Base-by-base conservation (phyloP, 495 filamentous ascomycete species). In the Elasticomyces elasticus region DNA sequence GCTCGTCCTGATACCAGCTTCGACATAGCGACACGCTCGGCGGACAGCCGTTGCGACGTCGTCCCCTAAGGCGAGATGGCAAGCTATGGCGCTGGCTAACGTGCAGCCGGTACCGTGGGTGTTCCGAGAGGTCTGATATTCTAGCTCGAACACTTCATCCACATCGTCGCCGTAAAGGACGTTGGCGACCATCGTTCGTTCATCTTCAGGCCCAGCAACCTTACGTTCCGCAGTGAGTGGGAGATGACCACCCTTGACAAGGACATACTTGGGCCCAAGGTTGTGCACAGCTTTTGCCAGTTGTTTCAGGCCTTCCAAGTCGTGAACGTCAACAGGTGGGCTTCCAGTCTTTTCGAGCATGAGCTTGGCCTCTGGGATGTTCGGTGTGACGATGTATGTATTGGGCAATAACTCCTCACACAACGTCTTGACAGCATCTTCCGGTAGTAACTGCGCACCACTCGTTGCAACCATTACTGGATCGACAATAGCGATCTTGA, bases 71-170 rank as follows among this genome's bases (percentile, higher is more conserved):
- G 87, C 84, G 17, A 97, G 71, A 59, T 94, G 90, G 17, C 82
- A 88, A 11, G 91, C 87, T 65, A 97, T 94, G 9, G 91, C 88
- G 43, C 84, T 95, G 49, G 92, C 92, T 50, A 98, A 78, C 13
- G 89, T 92, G 63, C 92, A 98, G 19, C 92, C 92, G 6, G 92
- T 98, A 2, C 92, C 92, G 68, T 98, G 92, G 1, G 92, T 98
- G 58, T 92, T 89, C 55, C 74, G 84, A 5, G 83, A 84, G 1
- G 75, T 65, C 22, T 84, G 69, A 63, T 82, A 95, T 1, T 73
- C 74, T 9, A 75, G 84, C 66, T 89, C 79, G 38, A 92, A 76
- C 24, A 80, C 69, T 0, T 76, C 73, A 0, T 70, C 60, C 17
- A 77, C 57, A 0, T 70, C 71, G 2, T 78, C 76, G 31, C 88